Evolutionary conservation across 2,329 filamentous ascomycete genomes (phyloP).

Genomic region (Paraphoma chrysanthemicola): DNA sequence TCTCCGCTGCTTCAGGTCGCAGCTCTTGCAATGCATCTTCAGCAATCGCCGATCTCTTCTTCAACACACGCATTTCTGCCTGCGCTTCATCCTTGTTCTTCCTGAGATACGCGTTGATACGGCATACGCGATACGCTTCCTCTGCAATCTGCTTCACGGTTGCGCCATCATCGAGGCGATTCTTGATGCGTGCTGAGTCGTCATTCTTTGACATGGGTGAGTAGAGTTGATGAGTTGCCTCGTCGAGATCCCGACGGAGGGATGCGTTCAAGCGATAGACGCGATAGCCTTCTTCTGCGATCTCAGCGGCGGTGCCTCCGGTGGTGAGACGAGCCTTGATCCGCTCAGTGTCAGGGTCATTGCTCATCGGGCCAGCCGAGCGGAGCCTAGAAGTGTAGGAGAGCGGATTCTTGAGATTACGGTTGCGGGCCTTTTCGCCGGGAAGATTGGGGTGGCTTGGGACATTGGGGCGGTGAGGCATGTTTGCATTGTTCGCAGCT

Average conservation of each 20-base stretch:
- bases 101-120: slow-evolving; percentile 5
- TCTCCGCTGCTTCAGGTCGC: slow-evolving; percentile 1
- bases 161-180: slow-evolving; percentile 1
- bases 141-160: not conserved
- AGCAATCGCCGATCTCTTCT: slow-evolving; percentile 1
- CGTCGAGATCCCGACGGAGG: not conserved
- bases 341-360: not conserved
- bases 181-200: slow-evolving; percentile 2
- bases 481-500: not conserved
- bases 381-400: not conserved
- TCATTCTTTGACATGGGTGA: not conserved
- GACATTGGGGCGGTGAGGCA: too few relatives aligned
- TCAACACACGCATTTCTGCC: not conserved
- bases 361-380: not conserved
- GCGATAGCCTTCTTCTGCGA: slow-evolving; percentile 1
- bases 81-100: not conserved
- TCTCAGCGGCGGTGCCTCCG: not conserved
- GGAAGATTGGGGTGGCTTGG: not conserved
- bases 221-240: not conserved
- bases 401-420: not conserved
- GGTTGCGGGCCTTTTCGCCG: not conserved
- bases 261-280: not conserved
- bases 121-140: slow-evolving; percentile 9
- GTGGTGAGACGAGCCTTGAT: not conserved
- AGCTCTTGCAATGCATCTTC: slow-evolving; percentile 8